Conservation (phyloP, 306 rosid genomes). For the Cucurbita moschata region DNA sequence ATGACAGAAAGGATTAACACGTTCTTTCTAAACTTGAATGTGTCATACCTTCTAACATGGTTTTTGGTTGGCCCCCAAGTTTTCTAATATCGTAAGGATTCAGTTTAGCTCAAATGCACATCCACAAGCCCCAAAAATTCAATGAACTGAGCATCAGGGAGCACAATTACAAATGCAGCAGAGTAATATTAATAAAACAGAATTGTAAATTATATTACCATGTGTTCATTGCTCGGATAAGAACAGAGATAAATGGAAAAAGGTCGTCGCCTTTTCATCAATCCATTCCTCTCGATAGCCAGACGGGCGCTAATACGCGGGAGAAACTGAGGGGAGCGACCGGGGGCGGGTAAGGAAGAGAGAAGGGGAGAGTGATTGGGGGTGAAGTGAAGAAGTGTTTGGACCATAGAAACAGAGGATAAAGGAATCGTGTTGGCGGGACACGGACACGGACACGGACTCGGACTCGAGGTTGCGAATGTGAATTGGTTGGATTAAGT, state of each 20-base stretch:
- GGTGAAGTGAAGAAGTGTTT: neutral
- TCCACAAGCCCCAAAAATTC: neutral
- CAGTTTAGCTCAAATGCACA: neutral
- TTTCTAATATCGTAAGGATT: neutral
- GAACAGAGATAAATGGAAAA: neutral
- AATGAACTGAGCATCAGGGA: neutral
- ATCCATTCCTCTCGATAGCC: neutral
- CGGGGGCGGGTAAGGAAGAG: neutral
- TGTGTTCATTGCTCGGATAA: too few species aligned
- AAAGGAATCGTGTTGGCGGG: neutral
- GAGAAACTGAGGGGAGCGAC: neutral
- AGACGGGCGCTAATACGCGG: neutral
- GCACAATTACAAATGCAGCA: neutral
- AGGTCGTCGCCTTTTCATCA: neutral
- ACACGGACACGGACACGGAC: neutral
- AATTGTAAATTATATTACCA: neutral
- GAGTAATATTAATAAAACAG: neutral
- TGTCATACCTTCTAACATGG: neutral
- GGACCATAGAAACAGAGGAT: neutral
- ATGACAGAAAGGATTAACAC: neutral
- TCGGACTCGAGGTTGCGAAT: neutral
- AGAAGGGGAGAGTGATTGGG: neutral
- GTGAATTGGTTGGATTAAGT: neutral
- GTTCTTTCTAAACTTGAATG: neutral
- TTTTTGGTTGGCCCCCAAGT: neutral